Percentiles rank a stretch among this genome's conserved stretches.
Conservation (phyloP, 805 yeast genomes). For the Metschnikowia cerradonensis region DNA sequence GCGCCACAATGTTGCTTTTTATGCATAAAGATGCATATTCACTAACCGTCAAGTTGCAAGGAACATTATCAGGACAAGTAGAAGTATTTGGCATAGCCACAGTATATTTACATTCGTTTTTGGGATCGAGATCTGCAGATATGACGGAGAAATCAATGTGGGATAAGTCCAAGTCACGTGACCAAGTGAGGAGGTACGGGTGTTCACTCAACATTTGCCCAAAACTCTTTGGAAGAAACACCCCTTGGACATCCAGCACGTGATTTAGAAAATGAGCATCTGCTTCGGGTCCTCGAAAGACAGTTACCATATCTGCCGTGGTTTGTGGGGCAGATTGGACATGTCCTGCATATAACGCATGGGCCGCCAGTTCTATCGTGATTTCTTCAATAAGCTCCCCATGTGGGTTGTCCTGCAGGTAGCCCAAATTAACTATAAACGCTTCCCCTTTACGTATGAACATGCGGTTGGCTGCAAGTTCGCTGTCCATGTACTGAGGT, state of each 20-base stretch:
- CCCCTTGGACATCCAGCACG: slow-evolving; percentile 7
- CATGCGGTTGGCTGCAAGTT: slow-evolving; percentile 11
- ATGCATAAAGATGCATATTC: slow-evolving; percentile 1
- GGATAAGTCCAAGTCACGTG: slow-evolving; percentile 7
- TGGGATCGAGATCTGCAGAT: not conserved
- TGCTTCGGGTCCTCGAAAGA: not conserved
- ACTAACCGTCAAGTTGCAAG: not conserved
- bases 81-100: slow-evolving; percentile 1
- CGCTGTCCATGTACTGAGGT: slow-evolving; percentile 11
- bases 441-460: slow-evolving; percentile 7
- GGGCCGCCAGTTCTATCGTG: slow-evolving; percentile 5
- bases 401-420: slow-evolving; percentile 10
- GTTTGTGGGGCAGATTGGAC: not conserved
- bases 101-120: not conserved
- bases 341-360: not conserved
- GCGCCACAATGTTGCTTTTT: not conserved
- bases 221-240: slow-evolving; percentile 7
- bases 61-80: not conserved
- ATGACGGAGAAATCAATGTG: slow-evolving; percentile 2
- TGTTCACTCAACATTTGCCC: not conserved
- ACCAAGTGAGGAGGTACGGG: slow-evolving; percentile 8
- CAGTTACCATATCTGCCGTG: not conserved
- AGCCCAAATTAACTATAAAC: slow-evolving; percentile 3
- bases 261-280: slow-evolving; percentile 6
- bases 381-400: slow-evolving; percentile 13